Evolutionary conservation across 2,329 filamentous ascomycete species (phyloP).

Genomic region (Phyllosticta citrichinensis): DNA sequence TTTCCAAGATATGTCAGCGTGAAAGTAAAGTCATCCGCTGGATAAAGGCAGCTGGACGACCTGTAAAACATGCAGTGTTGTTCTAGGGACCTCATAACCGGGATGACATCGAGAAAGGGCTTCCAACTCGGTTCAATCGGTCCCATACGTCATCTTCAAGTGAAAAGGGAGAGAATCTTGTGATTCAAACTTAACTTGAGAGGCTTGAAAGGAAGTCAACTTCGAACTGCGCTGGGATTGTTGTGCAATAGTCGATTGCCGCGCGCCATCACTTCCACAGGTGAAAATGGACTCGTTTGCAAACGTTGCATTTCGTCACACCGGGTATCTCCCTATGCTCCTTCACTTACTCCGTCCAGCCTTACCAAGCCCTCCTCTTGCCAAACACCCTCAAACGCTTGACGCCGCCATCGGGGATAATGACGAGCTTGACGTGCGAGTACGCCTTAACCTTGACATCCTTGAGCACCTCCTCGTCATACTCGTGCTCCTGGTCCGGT

Average conservation of each 20-base stretch:
- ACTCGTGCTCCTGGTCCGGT: constrained; percentile 63
- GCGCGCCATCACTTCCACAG: too few species aligned
- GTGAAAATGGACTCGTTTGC: not conserved
- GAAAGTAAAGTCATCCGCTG: not conserved
- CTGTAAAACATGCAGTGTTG: not conserved
- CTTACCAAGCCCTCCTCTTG: constrained; percentile 25
- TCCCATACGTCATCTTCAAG: not conserved
- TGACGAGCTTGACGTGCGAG: constrained; percentile 80
- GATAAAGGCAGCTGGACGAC: not conserved
- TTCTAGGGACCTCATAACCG: not conserved
- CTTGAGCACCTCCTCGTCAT: constrained; percentile 33
- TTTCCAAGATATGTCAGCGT: not conserved
- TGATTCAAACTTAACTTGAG: too few species aligned
- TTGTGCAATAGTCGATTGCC: too few species aligned
- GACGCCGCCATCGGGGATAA: constrained; percentile 87
- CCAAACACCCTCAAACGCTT: constrained; percentile 76
- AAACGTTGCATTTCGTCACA: not conserved
- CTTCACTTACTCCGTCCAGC: not conserved
- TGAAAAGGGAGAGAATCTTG: not conserved
- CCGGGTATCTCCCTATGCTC: not conserved
- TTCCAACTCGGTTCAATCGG: not conserved
- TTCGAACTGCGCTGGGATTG: too few species aligned
- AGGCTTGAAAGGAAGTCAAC: too few species aligned
- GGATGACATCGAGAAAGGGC: not conserved
- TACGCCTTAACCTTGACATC: constrained; percentile 50